These are phyloP conservation scores for Candida ipomoeae DNA, from an alignment of 805 yeast species.

Conservation along the genomic window DNA sequence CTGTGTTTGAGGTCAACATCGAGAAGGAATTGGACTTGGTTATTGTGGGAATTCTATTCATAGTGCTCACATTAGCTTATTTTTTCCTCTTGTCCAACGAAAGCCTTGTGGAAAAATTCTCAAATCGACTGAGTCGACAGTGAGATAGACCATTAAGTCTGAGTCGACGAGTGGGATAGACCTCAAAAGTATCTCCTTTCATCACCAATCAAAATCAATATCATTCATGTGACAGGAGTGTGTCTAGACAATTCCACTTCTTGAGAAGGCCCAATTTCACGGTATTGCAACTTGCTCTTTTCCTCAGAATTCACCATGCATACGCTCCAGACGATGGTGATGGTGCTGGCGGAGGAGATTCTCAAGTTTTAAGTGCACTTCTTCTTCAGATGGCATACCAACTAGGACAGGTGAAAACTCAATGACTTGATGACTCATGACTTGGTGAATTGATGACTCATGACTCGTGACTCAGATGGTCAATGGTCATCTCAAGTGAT, in stretches of 20 bases:
- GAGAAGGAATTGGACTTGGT: constrained; percentile 36
- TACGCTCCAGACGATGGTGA: constrained; percentile 41
- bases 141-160: no score
- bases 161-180: constrained; percentile 24
- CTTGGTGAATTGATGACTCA: no score
- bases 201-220: constrained; percentile 44
- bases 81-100: constrained; percentile 35
- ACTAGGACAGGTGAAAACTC: constrained; percentile 49
- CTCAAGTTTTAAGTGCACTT: constrained; percentile 24
- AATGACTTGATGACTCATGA: no score
- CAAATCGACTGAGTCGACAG: constrained; percentile 21
- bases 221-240: constrained; percentile 46
- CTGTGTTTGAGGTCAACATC: constrained; percentile 20
- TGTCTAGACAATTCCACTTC: constrained; percentile 55
- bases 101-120: constrained; percentile 27
- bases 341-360: constrained; percentile 38
- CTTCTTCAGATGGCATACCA: constrained; percentile 60
- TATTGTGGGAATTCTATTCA: constrained; percentile 34
- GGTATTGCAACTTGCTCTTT: constrained; percentile 29
- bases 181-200: constrained; percentile 35
- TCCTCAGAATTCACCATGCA: constrained; percentile 25
- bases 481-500: no score
- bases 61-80: constrained; percentile 39
- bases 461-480: no score
- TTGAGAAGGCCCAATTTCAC: constrained; percentile 32